phyloP scores from a whole-genome alignment of 2,329 filamentous ascomycete genomes.

The Trichoderma afroharzianum region DNA sequence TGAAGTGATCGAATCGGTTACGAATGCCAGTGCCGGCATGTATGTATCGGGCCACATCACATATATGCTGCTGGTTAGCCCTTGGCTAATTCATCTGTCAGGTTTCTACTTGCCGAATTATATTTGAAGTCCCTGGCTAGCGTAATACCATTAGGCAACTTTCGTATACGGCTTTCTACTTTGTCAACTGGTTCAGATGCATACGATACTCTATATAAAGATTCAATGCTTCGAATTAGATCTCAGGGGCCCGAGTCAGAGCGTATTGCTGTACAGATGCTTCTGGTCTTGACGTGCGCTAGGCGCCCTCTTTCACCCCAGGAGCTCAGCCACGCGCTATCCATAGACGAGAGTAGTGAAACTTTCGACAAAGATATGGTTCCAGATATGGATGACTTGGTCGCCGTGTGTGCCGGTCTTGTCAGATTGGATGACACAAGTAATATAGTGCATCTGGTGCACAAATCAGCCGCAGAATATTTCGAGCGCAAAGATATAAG shows the following conservation, averaged over 20 bases:
- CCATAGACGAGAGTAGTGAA: not conserved
- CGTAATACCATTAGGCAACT: not conserved
- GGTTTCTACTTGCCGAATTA: not conserved
- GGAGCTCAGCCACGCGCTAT: not conserved
- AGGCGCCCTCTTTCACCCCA: not conserved
- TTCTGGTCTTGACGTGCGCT: not conserved
- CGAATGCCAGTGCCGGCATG: not conserved
- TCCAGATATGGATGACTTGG: not conserved
- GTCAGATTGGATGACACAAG: not conserved
- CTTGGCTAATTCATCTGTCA: not conserved
- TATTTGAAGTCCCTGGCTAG: not conserved
- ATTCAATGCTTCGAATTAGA: not conserved
- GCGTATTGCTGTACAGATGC: not conserved
- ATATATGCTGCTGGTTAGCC: too few relatives aligned
- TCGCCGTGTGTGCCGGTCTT: not conserved
- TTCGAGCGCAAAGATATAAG: not conserved
- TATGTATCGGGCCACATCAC: not conserved
- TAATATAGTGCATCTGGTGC: not conserved
- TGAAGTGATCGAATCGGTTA: not conserved
- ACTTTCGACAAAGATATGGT: not conserved
- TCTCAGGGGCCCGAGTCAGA: not conserved
- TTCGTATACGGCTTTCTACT: not conserved
- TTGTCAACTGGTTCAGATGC: not conserved
- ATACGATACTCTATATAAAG: not conserved
- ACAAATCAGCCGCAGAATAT: not conserved